Percentiles rank a stretch among this genome's conserved stretches.
These are phyloP conservation scores for Ceratocystiopsis minuta DNA, from an alignment of 2,329 filamentous ascomycete species.

Conservation along the genomic window DNA sequence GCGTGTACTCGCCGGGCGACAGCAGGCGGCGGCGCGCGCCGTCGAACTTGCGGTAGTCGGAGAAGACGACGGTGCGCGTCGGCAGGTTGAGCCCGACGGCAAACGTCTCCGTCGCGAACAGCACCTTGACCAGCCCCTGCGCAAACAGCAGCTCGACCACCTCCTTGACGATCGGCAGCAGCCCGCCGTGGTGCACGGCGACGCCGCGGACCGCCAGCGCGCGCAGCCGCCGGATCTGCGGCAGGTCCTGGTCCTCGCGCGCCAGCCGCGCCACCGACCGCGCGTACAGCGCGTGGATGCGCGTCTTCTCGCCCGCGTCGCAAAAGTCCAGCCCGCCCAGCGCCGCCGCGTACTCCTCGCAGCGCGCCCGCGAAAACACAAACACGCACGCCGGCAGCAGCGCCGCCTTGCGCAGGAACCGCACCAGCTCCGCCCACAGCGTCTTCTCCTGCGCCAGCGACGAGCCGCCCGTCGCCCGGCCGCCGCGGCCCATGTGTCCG, in stretches of 20 bases:
- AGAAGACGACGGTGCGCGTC: slow-evolving; percentile 92
- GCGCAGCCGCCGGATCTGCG: slow-evolving; percentile 74
- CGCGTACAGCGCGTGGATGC: slow-evolving; percentile 93
- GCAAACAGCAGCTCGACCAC: slow-evolving; percentile 94
- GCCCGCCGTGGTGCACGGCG: slow-evolving; percentile 86
- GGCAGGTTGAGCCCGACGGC: slow-evolving; percentile 96
- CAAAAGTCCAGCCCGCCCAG: slow-evolving; percentile 91
- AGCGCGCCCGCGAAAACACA: slow-evolving; percentile 95
- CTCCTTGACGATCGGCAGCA: slow-evolving; percentile 93
- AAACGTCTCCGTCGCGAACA: slow-evolving; percentile 96
- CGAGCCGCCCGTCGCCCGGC: slow-evolving; percentile 68
- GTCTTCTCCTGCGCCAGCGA: slow-evolving; percentile 90
- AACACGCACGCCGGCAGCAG: slow-evolving; percentile 91
- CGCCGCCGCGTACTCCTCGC: slow-evolving; percentile 92
- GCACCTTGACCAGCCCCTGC: slow-evolving; percentile 82
- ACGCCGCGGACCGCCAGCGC: slow-evolving; percentile 78
- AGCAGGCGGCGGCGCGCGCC: slow-evolving; percentile 82
- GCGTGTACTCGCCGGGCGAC: slow-evolving; percentile 88
- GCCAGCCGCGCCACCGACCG: slow-evolving; percentile 84
- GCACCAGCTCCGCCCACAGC: slow-evolving; percentile 89
- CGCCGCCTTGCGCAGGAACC: slow-evolving; percentile 71
- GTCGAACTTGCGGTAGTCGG: slow-evolving; percentile 90
- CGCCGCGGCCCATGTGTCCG: slow-evolving; percentile 80
- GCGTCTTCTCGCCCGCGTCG: slow-evolving; percentile 83
- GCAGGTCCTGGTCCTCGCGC: slow-evolving; percentile 73